Conservation (phyloP, 768 basidiomycete species). For the Goffeauzyma gilvescens region DNA sequence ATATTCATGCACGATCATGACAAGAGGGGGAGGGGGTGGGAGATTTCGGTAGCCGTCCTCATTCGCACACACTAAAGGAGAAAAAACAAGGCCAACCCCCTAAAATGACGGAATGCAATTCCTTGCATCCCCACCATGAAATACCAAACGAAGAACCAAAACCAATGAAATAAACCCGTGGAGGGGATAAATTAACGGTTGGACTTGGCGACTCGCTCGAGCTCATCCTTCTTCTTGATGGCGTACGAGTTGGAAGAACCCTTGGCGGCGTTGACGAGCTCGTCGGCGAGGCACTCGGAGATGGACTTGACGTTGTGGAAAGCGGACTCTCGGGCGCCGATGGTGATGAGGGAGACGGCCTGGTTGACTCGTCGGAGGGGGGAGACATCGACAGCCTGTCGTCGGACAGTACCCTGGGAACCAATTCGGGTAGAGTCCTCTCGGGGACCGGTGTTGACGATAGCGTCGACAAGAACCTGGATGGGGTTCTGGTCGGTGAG, state of each 20-base stretch:
- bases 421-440: constrained; percentile 99
- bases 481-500: constrained; percentile 99
- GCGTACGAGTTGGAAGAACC: constrained; percentile 96
- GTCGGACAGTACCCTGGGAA: constrained; percentile 97
- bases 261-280: constrained; percentile 99
- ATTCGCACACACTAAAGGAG: too few species aligned
- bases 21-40: too few species aligned
- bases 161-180: too few species aligned
- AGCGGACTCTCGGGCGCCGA: constrained; percentile 94
- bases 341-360: constrained; percentile 81
- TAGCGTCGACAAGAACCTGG: constrained; percentile 93
- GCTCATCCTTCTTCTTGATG: constrained; percentile 86
- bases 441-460: constrained; percentile 97
- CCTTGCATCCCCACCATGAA: too few species aligned
- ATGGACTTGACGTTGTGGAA: constrained; percentile 99
- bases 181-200: constrained; percentile 94
- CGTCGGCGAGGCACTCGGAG: constrained; percentile 95
- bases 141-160: too few species aligned
- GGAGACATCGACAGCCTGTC: constrained; percentile 98
- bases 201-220: constrained; percentile 99
- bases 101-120: too few species aligned
- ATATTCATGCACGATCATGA: too few species aligned
- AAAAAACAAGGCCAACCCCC: too few species aligned
- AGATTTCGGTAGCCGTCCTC: too few species aligned
- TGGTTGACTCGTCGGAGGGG: constrained; percentile 97